Evolutionary conservation across 2,329 filamentous ascomycete species (phyloP), one percentile per base, ranked within the genome.

Genomic region (Fusarium sp.): DNA sequence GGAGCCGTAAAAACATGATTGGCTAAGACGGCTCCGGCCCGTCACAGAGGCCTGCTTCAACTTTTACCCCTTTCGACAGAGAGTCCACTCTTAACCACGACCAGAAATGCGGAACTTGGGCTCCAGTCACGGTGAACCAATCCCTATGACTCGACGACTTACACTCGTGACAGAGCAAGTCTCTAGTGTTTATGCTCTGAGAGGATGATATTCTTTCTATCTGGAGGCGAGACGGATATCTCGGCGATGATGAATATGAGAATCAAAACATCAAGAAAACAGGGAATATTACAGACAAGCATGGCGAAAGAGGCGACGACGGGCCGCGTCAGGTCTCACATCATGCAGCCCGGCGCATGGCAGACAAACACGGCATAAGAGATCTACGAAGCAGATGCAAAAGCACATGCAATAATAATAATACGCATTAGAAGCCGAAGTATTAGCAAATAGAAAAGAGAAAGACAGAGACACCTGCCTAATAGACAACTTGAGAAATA

Each of bases 11-110:
- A 24, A 17, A 11, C 17, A 24, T 69, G 58, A 73, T 73, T 74
- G 72, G 72, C 52, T 44, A 10, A 17, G 39, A 22, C 6, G 24
- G 21, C 39, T 46, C 36, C 56, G 51, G 54, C 36, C 57, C 46
- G 68, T 71, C 70, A 73, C 70, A 17, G 38, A 24, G 43, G 33
- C 62, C 52, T 65, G 67, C 58, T 59, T 65, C 57, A 66, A 57
- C 62, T 38, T 61, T 39, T 51, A 22, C 22, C 57, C 36, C 38
- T 56, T 44, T 50, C 39, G 33, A 14, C 6, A 3, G 26, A 28
- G 26, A 8, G 10, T 31, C 43, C 40, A n/a, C 22, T 51, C 45
- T 52, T 51, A 22, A 38, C 42, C 40, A 34, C 28, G n/a, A 36
- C 50, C 40, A 53, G 26, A 47, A 49, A 50, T 55, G 36, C 40